Evolutionary conservation across 768 basidiomycete species (phyloP).

Genomic region (Termitomyces titanicus): DNA sequence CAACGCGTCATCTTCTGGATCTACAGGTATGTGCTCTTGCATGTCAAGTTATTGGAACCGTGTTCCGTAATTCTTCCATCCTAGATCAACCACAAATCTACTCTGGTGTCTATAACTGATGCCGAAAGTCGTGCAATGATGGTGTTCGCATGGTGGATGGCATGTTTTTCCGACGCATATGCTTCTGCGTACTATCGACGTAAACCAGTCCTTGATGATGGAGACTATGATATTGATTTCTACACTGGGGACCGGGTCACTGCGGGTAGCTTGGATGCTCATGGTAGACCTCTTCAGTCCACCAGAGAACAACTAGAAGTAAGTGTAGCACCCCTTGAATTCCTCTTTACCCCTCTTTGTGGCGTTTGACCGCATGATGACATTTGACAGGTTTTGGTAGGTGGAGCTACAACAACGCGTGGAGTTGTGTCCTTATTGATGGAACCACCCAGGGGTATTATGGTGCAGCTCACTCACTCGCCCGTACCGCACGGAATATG

Average conservation of each 20-base stretch:
- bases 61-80: conserved; percentile 12
- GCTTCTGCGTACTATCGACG: conserved; percentile 80
- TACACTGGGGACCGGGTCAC: conserved; percentile 68
- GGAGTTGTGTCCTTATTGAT: conserved; percentile 14
- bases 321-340: conserved; percentile 14
- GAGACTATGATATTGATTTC: conserved; percentile 88
- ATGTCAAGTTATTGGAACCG: conserved; percentile 1
- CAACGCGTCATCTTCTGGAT: conserved; percentile 75
- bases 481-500: conserved; percentile 78
- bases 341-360: conserved; percentile 1
- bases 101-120: conserved; percentile 69
- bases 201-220: conserved; percentile 83
- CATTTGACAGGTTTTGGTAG: conserved; percentile 60
- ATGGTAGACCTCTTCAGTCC: conserved; percentile 46
- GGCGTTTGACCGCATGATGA: conserved; percentile 11
- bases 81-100: conserved; percentile 83
- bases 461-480: conserved; percentile 77
- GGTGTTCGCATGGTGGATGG: conserved; percentile 95
- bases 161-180: conserved; percentile 81
- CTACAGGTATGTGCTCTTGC: conserved; percentile 50
- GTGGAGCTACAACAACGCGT: conserved; percentile 21
- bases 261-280: conserved; percentile 43
- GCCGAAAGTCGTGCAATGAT: conserved; percentile 76
- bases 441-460: conserved; percentile 68
- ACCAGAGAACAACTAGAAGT: conserved; percentile 82